Base-by-base conservation (phyloP, 106 monocot genomes). In the Dendrobium chrysotoxum region DNA sequence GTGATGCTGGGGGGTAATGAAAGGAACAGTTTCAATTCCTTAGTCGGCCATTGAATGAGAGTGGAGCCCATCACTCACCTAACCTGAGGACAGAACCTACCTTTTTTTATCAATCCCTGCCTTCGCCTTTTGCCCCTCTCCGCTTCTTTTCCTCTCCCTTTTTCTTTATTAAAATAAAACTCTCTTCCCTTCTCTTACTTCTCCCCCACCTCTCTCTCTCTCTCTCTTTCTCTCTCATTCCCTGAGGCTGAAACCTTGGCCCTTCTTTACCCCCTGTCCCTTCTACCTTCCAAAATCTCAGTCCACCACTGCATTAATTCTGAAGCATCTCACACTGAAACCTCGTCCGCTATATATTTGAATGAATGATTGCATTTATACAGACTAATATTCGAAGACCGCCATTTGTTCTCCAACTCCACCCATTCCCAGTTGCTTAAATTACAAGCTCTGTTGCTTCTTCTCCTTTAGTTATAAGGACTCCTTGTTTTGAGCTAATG, bases 1-100 rank as follows among this genome's bases (percentile, higher is more conserved):
- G 78, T 46, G 12, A 20, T 64, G 53, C 50, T 30, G 57, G 75
- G 74, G 38, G 28, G 16, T 73, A 61, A 61, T 20, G 81, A 75
- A 46, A 75, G 38, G 74, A 81, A 17, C 28, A 72, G 66, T 21
- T 72, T 0, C 18, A 38, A 72, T 72, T 72, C 80, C 80, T 80
- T 53, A 79, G 57, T 81, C 81, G 73, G 81, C 81, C 81, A 81
- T 57, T 81, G 35, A 73, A 81, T 76, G 66, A 17, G 31, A 50
- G 76, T 82, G 66, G 77, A 66, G 70, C 68, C 82, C 38, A 28
- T 46, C 30, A 35, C 61, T 67, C 76, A 77, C 67, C 65, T 35
- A 77, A 77, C 76, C 68, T 44, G 44, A 67, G 50, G 77, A 82
- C 75, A 82, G 58, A 76, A 82, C 28, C 28, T 64, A n/a, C 46